These are phyloP conservation scores for Vickermania ingenoplastis DNA, from an alignment of 208 protist genomes.

Conservation along the genomic window DNA sequence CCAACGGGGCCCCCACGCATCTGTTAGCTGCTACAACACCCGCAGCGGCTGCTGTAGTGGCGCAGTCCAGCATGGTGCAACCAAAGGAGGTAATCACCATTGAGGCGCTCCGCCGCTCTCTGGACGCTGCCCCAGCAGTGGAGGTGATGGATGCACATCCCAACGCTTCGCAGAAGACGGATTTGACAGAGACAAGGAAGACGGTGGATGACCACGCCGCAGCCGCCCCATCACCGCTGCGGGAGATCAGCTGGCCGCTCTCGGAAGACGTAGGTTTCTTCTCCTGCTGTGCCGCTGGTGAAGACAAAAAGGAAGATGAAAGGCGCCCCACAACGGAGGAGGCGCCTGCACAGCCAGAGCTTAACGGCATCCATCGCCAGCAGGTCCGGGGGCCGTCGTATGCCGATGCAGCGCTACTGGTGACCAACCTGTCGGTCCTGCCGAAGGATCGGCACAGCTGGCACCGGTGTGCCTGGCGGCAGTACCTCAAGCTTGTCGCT, in stretches of 20 bases:
- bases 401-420: slow-evolving; percentile 29
- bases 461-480: slow-evolving; percentile 43
- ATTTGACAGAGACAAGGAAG: background rate
- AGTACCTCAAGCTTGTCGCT: slow-evolving; percentile 33
- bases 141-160: slow-evolving; percentile 19
- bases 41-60: background rate
- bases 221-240: background rate
- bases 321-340: too few species aligned
- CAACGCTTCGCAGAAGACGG: background rate
- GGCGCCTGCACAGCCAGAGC: background rate
- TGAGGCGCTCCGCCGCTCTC: slow-evolving; percentile 12
- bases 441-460: slow-evolving; percentile 30
- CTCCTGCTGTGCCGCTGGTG: too few species aligned
- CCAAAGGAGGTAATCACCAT: slow-evolving; percentile 25
- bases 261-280: background rate
- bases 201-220: background rate
- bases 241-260: background rate
- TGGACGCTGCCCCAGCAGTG: slow-evolving; percentile 17
- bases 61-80: slow-evolving; percentile 10
- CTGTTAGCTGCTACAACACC: background rate
- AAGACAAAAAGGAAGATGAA: background rate
- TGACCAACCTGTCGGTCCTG: slow-evolving; percentile 56
- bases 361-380: background rate
- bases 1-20: background rate
- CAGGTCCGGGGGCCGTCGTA: slow-evolving; percentile 23